Conservation (phyloP, 306 rosid species). For the Sophora flavescens region DNA sequence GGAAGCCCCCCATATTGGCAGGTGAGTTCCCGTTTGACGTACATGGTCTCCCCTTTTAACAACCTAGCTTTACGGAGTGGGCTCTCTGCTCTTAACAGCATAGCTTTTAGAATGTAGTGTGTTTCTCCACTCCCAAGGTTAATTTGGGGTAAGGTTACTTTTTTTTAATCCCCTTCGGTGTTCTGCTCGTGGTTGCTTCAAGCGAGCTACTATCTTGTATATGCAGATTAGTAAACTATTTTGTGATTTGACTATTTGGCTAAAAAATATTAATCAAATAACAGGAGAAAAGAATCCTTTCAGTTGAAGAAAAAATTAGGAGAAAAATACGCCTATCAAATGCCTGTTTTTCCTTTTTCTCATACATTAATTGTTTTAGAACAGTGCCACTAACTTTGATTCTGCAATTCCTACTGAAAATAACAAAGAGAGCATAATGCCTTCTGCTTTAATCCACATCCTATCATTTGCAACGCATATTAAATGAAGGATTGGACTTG, state of each 20-base stretch:
- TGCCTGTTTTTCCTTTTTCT: not conserved
- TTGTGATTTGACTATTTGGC: slow-evolving; percentile 3
- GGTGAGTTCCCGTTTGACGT: slow-evolving; percentile 13
- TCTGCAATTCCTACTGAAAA: slow-evolving; percentile 14
- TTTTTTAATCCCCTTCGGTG: not conserved
- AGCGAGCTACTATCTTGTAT: not conserved
- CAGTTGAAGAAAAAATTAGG: not conserved
- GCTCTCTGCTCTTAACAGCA: not conserved
- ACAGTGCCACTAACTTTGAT: slow-evolving; percentile 1
- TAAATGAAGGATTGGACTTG: slow-evolving; percentile 35
- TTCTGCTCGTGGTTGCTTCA: not conserved
- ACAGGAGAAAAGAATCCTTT: not conserved
- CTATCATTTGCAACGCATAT: not conserved
- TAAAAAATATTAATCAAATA: slow-evolving; percentile 15
- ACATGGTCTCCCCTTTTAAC: not conserved
- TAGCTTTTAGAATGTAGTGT: not conserved
- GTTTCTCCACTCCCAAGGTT: not conserved
- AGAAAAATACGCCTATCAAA: not conserved
- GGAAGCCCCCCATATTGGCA: not conserved
- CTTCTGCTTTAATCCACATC: slow-evolving; percentile 31
- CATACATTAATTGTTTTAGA: slow-evolving; percentile 26
- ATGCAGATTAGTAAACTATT: not conserved
- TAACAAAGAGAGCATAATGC: not conserved
- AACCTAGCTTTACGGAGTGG: not conserved
- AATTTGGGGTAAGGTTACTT: not conserved